phyloP scores from a whole-genome alignment of 1,284 basidiomycete genomes.

The Irpex sp. region DNA sequence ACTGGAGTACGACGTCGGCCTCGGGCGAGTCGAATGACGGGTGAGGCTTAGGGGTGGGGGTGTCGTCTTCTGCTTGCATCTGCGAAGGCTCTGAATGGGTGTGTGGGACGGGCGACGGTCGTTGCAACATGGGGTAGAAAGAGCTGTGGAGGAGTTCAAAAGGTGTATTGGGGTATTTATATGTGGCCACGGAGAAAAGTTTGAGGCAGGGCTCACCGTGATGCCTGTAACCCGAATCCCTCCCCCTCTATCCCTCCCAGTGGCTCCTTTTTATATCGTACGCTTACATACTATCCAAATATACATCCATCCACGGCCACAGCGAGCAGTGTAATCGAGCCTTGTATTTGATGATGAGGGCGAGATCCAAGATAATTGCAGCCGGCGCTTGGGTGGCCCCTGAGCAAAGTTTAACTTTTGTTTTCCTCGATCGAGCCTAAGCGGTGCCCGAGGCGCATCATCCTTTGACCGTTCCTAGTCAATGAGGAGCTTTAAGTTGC shows the following conservation, averaged over 20 bases:
- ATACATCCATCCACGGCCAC: too few relatives aligned
- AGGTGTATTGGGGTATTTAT: neutral
- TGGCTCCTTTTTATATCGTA: too few relatives aligned
- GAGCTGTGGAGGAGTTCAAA: neutral
- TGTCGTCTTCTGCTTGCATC: constrained; percentile 2
- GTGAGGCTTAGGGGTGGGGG: constrained; percentile 26
- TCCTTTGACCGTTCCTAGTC: neutral
- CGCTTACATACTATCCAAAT: too few relatives aligned
- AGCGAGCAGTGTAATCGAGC: too few relatives aligned
- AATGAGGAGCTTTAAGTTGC: too few relatives aligned
- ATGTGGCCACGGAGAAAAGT: neutral
- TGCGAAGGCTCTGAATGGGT: neutral
- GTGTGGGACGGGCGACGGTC: neutral
- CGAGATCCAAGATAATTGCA: too few relatives aligned
- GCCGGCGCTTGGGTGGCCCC: too few relatives aligned
- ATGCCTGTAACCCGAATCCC: too few relatives aligned
- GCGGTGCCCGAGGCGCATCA: neutral
- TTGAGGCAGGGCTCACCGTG: too few relatives aligned
- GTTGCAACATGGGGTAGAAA: neutral
- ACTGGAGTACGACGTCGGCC: constrained; percentile 45
- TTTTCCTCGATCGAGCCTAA: neutral
- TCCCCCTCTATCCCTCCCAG: too few relatives aligned
- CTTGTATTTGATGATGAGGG: too few relatives aligned
- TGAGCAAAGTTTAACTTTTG: too few relatives aligned
- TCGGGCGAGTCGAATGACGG: constrained; percentile 44